Base-by-base conservation (phyloP, 805 yeast species). In the Nakazawaea peltata region DNA sequence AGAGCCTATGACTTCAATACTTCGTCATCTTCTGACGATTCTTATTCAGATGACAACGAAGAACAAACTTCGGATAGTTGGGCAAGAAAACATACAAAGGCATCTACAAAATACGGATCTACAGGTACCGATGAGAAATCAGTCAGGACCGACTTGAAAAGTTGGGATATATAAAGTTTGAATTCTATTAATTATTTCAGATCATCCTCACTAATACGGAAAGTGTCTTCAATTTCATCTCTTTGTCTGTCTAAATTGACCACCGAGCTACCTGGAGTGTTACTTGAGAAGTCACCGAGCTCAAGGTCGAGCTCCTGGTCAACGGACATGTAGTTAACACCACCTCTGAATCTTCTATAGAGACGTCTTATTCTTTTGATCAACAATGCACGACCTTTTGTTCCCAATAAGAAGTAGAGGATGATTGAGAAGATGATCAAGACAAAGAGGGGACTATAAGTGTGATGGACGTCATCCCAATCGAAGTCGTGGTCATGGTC, bases 81-180 rank as follows among this genome's bases (percentile, higher is more conserved):
- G n/a, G n/a, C n/a, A n/a, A n/a, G n/a, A n/a, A n/a, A n/a, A n/a
- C n/a, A n/a, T n/a, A n/a, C n/a, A n/a, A n/a, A n/a, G n/a, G n/a
- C n/a, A n/a, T n/a, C n/a, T n/a, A n/a, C n/a, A n/a, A n/a, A n/a
- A n/a, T n/a, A n/a, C n/a, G n/a, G n/a, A n/a, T n/a, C n/a, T n/a
- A n/a, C n/a, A n/a, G n/a, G n/a, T n/a, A 34, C 50, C 3, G 48
- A 47, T n/a, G 66, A 61, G 33, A 30, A 43, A 5, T 50, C 49
- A 9, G 46, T 53, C 9, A 48, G 67, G 19, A 50, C 51, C 2
- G 65, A 63, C 32, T 44, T 65, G 44, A 52, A 51, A 28, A 66
- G 73, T 45, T 68, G 74, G 74, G 42, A 50, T 17, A 44, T 59
- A 22, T 32, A 4, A 46, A 42, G 31, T 14, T 22, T 7, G 11